Conservation (phyloP, 768 basidiomycete species). For the Pleurotus tuoliensis region DNA sequence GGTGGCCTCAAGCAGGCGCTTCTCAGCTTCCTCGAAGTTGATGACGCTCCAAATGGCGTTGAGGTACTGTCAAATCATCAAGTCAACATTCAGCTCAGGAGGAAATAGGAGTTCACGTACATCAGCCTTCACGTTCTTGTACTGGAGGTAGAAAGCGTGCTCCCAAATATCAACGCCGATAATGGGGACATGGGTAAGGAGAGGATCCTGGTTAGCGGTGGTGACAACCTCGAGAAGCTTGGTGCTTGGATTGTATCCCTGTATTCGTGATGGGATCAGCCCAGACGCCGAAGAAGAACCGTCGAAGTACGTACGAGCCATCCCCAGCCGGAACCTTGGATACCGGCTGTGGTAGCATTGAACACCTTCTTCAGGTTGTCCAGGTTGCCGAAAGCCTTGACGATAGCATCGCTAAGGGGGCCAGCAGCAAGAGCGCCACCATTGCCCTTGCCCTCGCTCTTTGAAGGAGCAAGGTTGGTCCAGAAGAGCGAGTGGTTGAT, state of each 20-base stretch:
- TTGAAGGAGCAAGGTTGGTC: conserved; percentile 81
- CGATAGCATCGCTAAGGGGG: conserved; percentile 64
- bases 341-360: conserved; percentile 78
- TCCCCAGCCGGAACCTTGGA: conserved; percentile 95
- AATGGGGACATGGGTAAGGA: conserved; percentile 71
- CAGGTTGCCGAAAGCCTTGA: conserved; percentile 59
- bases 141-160: conserved; percentile 95
- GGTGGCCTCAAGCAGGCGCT: conserved; percentile 46
- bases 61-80: conserved; percentile 47
- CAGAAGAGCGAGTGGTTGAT: conserved; percentile 97
- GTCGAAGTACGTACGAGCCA: conserved; percentile 68
- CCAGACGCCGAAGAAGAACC: neutral
- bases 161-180: conserved; percentile 96
- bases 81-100: neutral
- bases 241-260: conserved; percentile 68
- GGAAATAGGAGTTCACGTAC: conserved; percentile 43
- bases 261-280: neutral
- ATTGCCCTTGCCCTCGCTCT: conserved; percentile 45
- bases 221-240: conserved; percentile 83
- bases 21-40: conserved; percentile 75
- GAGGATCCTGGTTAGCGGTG: conserved; percentile 95
- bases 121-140: conserved; percentile 91
- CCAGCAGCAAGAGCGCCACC: conserved; percentile 62
- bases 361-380: conserved; percentile 76
- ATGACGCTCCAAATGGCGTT: conserved; percentile 72